Base-by-base conservation (phyloP, 2,329 filamentous ascomycete genomes). In the Sporothrix pseudoabietina region DNA sequence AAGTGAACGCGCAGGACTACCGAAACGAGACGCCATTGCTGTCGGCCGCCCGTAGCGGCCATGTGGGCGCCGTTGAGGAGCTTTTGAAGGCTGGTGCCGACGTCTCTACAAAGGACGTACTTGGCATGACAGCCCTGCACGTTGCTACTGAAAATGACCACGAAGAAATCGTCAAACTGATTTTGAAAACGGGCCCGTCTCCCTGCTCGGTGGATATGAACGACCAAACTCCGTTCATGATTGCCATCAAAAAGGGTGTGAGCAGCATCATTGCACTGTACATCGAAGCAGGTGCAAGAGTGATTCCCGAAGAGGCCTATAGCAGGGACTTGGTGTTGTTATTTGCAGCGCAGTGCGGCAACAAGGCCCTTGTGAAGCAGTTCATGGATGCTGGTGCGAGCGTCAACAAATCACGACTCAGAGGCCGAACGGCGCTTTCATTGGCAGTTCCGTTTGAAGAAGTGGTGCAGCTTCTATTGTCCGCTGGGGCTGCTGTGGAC, bases 1-100 rank as follows among this genome's bases (percentile, higher is more conserved):
- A 22, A 74, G 14, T 74, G 41, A n/a, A 73, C 47, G 74, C 35
- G 19, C 22, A 74, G 73, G n/a, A 73, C 75, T 7, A 52, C 0
- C 10, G 71, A 72, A n/a, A 73, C 69, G 16, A 39, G 14, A 30
- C 54, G 4, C 54, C 10, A 14, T 16, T 57, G 10, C 22, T 57
- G 5, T 32, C 16, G 12, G 22, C 54, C 54, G 54, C 49, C 6
- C 19, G 7, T 22, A 19, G 6, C 4, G 49, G 49, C 7, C 61
- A 61, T 32, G 61, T 73, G 12, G 70, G 41, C 41, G 72, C 71
- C 3, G 72, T 74, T 10, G 30, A 72, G 39, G 63, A 54, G 44
- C 69, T 75, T 39, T 70, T 74, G 16, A 52, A 47, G 2, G 52
- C 61, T n/a, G 57, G 49, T 7, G 30, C 63, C 47, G n/a, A 70